Percentiles rank a stretch among this genome's conserved stretches.
These are phyloP conservation scores for Fusarium musae DNA, from an alignment of 2,329 filamentous ascomycete genomes.

Conservation along the genomic window DNA sequence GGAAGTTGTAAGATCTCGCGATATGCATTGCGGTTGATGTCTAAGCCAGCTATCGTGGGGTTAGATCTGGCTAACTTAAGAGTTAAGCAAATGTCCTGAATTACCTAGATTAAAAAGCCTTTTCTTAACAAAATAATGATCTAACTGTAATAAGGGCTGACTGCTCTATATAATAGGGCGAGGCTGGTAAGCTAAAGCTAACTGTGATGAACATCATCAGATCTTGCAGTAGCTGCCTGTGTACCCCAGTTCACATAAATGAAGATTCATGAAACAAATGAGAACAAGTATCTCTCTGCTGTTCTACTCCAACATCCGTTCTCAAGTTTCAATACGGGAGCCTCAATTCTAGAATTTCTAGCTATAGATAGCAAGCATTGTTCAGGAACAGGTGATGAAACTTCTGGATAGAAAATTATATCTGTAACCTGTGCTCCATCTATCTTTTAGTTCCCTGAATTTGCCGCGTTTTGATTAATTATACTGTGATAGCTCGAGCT, in stretches of 20 bases:
- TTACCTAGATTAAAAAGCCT: neutral
- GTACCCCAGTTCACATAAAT: neutral
- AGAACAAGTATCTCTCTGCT: accelerated
- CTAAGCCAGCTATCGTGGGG: neutral
- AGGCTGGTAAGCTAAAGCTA: neutral
- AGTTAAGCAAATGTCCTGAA: neutral
- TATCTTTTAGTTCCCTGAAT: no score
- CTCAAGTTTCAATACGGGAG: neutral
- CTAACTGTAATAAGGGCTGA: neutral
- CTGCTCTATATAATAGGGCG: neutral
- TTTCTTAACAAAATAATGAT: neutral
- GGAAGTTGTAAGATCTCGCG: neutral
- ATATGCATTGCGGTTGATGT: neutral
- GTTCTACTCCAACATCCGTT: neutral
- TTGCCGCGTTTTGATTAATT: neutral
- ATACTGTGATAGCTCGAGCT: neutral
- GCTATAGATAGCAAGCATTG: slow-evolving; percentile 5
- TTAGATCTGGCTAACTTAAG: neutral
- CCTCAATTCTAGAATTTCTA: slow-evolving; percentile 10
- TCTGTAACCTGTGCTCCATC: neutral
- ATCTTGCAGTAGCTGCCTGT: neutral
- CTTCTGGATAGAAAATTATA: slow-evolving; percentile 12
- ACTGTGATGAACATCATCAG: neutral
- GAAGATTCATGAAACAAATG: no score
- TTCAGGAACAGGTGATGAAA: slow-evolving; percentile 7